Percentiles rank a stretch among this genome's conserved stretches.
Conservation (phyloP, 2,329 filamentous ascomycete genomes). For the Coniochaeta prunicola region DNA sequence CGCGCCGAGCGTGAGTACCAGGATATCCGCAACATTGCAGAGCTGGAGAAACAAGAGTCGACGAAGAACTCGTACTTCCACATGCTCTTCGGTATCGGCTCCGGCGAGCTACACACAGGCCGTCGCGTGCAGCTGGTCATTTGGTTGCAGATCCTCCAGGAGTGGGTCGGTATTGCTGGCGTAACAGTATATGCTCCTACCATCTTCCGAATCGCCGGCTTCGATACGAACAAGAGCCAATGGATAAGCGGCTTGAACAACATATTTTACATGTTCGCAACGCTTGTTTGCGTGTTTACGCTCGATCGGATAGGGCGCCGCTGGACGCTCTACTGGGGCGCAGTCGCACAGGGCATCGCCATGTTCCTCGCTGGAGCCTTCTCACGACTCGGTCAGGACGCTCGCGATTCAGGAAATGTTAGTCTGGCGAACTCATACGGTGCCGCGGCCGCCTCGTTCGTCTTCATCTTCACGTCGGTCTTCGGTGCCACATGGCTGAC, state of each 20-base stretch:
- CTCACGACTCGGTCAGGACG: conserved; percentile 47
- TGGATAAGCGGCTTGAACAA: conserved; percentile 55
- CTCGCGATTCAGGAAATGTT: conserved; percentile 34
- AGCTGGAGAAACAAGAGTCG: conserved; percentile 52
- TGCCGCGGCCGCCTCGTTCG: conserved; percentile 21
- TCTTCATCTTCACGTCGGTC: conserved; percentile 33
- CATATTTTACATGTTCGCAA: conserved; percentile 52
- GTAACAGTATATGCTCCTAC: conserved; percentile 54
- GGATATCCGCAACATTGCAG: conserved; percentile 58
- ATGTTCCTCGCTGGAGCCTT: conserved; percentile 45
- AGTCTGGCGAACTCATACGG: conserved; percentile 17
- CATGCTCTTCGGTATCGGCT: conserved; percentile 62
- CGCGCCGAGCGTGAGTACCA: conserved; percentile 50
- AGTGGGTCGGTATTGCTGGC: conserved; percentile 64
- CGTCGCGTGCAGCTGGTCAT: conserved; percentile 62
- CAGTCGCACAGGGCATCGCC: conserved; percentile 53
- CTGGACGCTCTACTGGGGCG: conserved; percentile 64
- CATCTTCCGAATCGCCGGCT: conserved; percentile 62
- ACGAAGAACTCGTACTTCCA: conserved; percentile 51
- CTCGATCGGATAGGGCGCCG: conserved; percentile 62
- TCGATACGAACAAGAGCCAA: conserved; percentile 49
- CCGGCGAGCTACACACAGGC: conserved; percentile 58
- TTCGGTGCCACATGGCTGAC: conserved; percentile 40
- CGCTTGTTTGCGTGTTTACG: conserved; percentile 62
- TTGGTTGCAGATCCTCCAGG: conserved; percentile 65